Evolutionary conservation across 768 basidiomycete species (phyloP).

Genomic region (Scleroderma citrinum): DNA sequence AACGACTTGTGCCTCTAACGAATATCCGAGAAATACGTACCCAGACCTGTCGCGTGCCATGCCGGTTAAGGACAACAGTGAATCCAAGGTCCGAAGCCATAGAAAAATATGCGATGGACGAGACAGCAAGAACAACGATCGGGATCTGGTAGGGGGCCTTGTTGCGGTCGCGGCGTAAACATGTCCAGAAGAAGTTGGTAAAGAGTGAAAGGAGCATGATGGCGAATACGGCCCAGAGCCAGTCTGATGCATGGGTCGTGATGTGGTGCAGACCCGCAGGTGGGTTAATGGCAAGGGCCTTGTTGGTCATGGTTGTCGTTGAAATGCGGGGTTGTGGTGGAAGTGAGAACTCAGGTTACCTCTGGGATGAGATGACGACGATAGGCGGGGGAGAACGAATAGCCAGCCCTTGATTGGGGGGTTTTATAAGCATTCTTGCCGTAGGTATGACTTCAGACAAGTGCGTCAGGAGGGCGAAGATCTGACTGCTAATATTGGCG

Average conservation of each 20-base stretch:
- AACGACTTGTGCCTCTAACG: too few species aligned
- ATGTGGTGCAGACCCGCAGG: constrained; percentile 35
- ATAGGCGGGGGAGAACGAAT: not conserved
- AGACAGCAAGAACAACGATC: constrained; percentile 40
- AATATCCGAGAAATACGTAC: constrained; percentile 21
- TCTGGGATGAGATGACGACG: too few species aligned
- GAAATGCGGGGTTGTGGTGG: not conserved
- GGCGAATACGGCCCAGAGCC: constrained; percentile 51
- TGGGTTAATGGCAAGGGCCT: constrained; percentile 31
- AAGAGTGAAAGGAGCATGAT: constrained; percentile 41
- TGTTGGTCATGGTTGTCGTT: constrained; percentile 25
- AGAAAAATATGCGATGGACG: constrained; percentile 42
- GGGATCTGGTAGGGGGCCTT: constrained; percentile 47
- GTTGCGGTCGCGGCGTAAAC: constrained; percentile 33
- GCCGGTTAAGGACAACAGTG: constrained; percentile 33
- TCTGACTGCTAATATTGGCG: not conserved
- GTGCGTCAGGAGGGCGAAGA: not conserved
- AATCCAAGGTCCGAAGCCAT: constrained; percentile 54
- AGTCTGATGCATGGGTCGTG: constrained; percentile 41
- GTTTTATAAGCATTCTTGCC: too few species aligned
- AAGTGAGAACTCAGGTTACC: too few species aligned
- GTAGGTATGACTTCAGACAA: too few species aligned
- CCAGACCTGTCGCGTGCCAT: constrained; percentile 36
- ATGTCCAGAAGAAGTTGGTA: constrained; percentile 31
- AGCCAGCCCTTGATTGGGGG: too few species aligned